Evolutionary conservation across 805 yeast genomes (phyloP), one percentile per base, ranked within the genome.

Genomic region (Helenozyma rhizophorensis): DNA sequence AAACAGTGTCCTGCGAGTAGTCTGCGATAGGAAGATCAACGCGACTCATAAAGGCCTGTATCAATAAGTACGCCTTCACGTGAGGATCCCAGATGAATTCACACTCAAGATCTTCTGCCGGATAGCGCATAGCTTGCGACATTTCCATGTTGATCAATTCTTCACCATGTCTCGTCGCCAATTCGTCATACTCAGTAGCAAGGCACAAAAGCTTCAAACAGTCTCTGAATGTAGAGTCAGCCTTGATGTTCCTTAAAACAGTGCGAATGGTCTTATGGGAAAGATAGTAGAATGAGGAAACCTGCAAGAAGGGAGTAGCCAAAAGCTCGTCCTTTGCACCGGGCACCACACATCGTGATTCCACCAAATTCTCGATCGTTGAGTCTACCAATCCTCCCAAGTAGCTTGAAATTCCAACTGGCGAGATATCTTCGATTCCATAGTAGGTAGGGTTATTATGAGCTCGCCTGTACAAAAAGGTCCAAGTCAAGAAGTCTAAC

Each of bases 141-240:
- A 55, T 54, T 12, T 84, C 70, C 33, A 74, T 74, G 11, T 62
- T 63, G 36, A 86, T 60, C 33, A 90, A 65, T 47, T 86, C 95
- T 59, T 88, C 96, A 16, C 95, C 95, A 54, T 89, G 96, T 40
- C 96, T 71, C 1, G 93, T 85, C 2, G 96, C 90, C 14, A 89
- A 63, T 47, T 86, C 95, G 53, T 87, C 87, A 50, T 83, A 88
- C 56, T 88, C 97, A 1, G 78, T 62, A 0, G 90, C 84, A 39
- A 73, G 72, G 30, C 82, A 75, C 39, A 67, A 56, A 54, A 77
- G 61, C 39, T 65, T 60, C 59, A 93, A 53, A 65, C 89, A 74
- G 32, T 78, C 75, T 53, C 88, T 61, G 48, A 83, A 78, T 4
- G 70, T 22, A 8, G 43, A 38, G n/a, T 29, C 32, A 1, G 28